Percentiles rank a stretch among this genome's conserved stretches.
Evolutionary conservation across 2,329 filamentous ascomycete genomes (phyloP).

Genomic region (Cladosporium velox): DNA sequence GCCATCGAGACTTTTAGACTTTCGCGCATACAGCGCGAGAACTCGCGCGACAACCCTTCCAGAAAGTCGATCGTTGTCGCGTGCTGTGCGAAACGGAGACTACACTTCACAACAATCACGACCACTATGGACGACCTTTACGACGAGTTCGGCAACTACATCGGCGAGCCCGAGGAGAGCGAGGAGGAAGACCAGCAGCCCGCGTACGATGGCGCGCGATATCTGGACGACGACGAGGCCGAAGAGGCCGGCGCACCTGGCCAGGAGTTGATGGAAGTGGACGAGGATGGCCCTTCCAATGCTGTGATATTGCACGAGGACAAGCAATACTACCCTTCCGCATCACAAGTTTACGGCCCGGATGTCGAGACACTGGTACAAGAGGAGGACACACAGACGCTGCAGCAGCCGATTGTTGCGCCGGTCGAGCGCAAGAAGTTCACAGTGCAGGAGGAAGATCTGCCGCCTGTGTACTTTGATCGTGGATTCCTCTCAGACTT

Average conservation of each 20-base stretch:
- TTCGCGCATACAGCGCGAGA: neutral
- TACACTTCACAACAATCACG: neutral
- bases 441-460: constrained; percentile 84
- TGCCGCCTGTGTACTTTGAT: constrained; percentile 85
- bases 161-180: constrained; percentile 87
- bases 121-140: constrained; percentile 86
- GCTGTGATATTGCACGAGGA: constrained; percentile 98
- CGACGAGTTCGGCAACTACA: constrained; percentile 99
- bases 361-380: constrained; percentile 96
- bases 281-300: constrained; percentile 88
- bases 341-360: constrained; percentile 88
- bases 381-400: constrained; percentile 92
- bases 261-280: constrained; percentile 91
- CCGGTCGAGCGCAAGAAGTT: constrained; percentile 96
- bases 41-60: neutral
- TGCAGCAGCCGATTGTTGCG: constrained; percentile 89
- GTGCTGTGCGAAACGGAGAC: constrained; percentile 2
- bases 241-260: constrained; percentile 57
- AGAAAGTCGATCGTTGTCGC: constrained; percentile 7
- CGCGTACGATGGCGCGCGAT: constrained; percentile 75
- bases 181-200: constrained; percentile 82
- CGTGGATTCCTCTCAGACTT: constrained; percentile 92
- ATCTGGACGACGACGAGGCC: constrained; percentile 71
- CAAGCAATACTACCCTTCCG: constrained; percentile 99
- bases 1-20: constrained; percentile 1